These are phyloP conservation scores for Adansonia gregorii DNA, from an alignment of 441 rosid species.

Conservation along the genomic window DNA sequence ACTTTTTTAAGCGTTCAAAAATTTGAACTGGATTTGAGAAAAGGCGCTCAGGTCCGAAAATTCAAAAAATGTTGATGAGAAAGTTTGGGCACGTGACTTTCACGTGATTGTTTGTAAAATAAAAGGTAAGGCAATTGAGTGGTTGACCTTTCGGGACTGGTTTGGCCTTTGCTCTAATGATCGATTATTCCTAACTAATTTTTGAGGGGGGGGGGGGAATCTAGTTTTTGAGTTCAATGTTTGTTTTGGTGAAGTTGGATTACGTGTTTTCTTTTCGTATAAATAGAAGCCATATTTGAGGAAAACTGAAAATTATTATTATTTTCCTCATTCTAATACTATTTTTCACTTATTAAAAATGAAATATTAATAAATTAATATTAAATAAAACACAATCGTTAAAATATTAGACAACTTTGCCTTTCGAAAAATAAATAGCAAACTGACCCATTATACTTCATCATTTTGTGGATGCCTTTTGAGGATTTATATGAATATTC, in stretches of 20 bases:
- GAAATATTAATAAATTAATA: too few species aligned
- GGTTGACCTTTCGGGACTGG: neutral
- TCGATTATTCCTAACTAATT: neutral
- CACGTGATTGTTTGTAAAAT: constrained; percentile 37
- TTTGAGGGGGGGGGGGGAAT: too few species aligned
- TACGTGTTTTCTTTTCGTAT: neutral
- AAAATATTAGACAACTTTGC: neutral
- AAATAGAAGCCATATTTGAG: neutral
- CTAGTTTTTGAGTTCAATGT: neutral
- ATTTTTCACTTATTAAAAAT: too few species aligned
- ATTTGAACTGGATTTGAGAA: constrained; percentile 38
- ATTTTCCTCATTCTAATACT: too few species aligned
- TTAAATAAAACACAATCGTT: neutral
- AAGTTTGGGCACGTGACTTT: constrained; percentile 43
- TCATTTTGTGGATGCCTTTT: too few species aligned
- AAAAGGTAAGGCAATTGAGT: neutral
- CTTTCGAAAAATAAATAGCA: neutral
- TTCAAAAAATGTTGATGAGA: constrained; percentile 53
- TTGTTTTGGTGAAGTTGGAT: neutral
- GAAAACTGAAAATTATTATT: neutral
- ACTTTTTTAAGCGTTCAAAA: constrained; percentile 24
- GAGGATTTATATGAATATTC: too few species aligned
- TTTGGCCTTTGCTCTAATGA: neutral
- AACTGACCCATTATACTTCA: neutral
- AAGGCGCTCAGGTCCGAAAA: constrained; percentile 60